These are phyloP conservation scores for Bruguiera sexangula DNA, from an alignment of 345 rosid species.

Conservation along the genomic window DNA sequence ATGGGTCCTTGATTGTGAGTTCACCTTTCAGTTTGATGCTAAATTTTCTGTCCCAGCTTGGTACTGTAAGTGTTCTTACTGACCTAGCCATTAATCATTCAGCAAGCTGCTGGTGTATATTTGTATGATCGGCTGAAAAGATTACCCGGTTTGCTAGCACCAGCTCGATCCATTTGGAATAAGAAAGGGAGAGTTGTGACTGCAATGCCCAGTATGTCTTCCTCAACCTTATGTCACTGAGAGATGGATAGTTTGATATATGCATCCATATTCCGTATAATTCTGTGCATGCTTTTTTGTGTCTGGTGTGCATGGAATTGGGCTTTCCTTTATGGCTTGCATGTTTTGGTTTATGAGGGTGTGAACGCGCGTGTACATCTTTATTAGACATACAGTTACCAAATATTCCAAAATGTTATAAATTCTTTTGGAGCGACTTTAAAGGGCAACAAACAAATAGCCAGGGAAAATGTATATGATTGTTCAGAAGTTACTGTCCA, in stretches of 20 bases:
- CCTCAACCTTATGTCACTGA: constrained; percentile 5
- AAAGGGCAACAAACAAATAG: no score
- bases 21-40: constrained; percentile 10
- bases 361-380: not conserved
- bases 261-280: not conserved
- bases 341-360: no score
- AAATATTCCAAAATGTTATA: no score
- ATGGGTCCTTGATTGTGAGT: constrained; percentile 75
- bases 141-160: constrained; percentile 44
- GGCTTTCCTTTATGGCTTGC: no score
- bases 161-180: constrained; percentile 49
- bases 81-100: constrained; percentile 19
- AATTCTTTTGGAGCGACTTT: no score
- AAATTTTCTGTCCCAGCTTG: not conserved
- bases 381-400: not conserved
- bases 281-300: not conserved
- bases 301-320: no score
- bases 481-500: not conserved
- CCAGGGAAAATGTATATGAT: not conserved
- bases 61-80: constrained; percentile 14
- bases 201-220: constrained; percentile 42
- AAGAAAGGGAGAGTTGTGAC: constrained; percentile 36
- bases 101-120: constrained; percentile 79
- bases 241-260: not conserved
- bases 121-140: constrained; percentile 62